Evolutionary conservation across 1,284 basidiomycete genomes (phyloP), one percentile per base, ranked within the genome.

Genomic region (Volvariella surrecta): DNA sequence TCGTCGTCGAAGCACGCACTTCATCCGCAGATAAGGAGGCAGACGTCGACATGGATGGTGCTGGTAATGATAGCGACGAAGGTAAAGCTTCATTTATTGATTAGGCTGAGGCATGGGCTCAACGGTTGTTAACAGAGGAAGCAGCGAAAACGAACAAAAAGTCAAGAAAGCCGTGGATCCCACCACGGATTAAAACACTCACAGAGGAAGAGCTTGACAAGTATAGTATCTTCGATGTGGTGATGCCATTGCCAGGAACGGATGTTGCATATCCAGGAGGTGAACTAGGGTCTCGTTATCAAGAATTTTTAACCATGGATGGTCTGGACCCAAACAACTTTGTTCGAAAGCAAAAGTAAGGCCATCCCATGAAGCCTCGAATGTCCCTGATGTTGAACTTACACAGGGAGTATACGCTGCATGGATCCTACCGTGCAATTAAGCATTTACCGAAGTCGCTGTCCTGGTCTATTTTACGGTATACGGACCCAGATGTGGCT

Each of bases 191-290:
- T 49, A 92, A 88, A 62, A 76, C 78, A 2, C 65, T 99, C 40
- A 80, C 79, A 0, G 76, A 78, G 49, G 82, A 75, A 11, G 89
- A 97, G 55, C 59, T 89, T 31, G 67, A 76, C 49, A 75, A 84
- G 41, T 88, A 92, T 61, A 77, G 82, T 3, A 89, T 99, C 46
- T 89, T 90, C 56, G 94, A 99, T 61, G 87, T 99, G 31, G 79
- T 98, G 48, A 89, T 99, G 79, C 95, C 96, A 3, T 67, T 98
- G 22, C 91, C 95, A 18, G 96, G 96, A 3, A 89, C 82, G 54
- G 89, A 95, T 56, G 89, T 97, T 20, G 82, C 86, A 32, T 91
- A 90, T 54, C 93, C 94, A 0, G 82, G 82, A 3, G 90, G 91
- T 9, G 59, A 70, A 32, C 78, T 96, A 17, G 87, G 89, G 15